Evolutionary conservation across 768 basidiomycete genomes (phyloP).

Genomic region (Dendrothele bispora): DNA sequence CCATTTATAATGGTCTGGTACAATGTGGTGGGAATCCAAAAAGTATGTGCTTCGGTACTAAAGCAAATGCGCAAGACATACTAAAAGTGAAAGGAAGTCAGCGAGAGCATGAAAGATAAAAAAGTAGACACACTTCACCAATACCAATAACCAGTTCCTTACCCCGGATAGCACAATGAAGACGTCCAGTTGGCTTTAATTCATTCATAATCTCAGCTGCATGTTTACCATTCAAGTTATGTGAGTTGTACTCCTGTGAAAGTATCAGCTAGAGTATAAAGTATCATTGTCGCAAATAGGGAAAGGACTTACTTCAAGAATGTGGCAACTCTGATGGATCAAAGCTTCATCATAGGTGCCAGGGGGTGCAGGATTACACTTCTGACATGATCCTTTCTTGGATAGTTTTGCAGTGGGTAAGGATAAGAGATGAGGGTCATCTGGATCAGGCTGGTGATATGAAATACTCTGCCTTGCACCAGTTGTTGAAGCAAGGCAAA

Average conservation of each 20-base stretch:
- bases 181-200: not conserved
- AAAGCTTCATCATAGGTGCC: not conserved
- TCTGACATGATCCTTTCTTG: not conserved
- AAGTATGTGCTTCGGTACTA: not conserved
- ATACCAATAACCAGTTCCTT: slow-evolving; percentile 2
- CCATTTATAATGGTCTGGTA: not conserved
- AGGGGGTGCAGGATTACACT: not conserved
- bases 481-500: not conserved
- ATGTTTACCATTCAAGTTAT: not conserved
- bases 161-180: not conserved
- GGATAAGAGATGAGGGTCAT: not conserved
- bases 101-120: not conserved
- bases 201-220: not conserved
- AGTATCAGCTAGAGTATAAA: too few species aligned
- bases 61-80: not conserved
- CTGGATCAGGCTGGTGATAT: not conserved
- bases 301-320: not conserved
- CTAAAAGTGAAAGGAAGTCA: not conserved
- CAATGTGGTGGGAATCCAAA: not conserved
- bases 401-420: not conserved
- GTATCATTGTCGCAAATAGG: not conserved
- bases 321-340: not conserved
- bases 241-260: too few species aligned
- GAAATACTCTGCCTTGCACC: not conserved
- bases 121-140: not conserved